Base-by-base conservation (phyloP, 495 filamentous ascomycete species). In the Podospora appendiculata region DNA sequence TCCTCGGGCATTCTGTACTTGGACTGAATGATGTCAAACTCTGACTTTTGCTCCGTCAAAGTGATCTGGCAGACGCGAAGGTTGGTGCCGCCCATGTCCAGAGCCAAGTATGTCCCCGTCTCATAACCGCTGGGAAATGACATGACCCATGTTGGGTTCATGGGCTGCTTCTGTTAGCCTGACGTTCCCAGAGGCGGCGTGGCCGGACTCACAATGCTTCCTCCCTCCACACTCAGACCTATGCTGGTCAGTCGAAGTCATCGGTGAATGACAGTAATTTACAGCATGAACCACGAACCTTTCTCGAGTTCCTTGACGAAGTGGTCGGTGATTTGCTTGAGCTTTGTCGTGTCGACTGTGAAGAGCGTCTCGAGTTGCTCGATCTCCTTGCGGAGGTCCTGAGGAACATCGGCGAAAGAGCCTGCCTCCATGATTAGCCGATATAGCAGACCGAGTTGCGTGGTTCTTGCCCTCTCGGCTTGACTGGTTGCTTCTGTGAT, bases 141-240 rank as follows among this genome's bases (percentile, higher is more conserved):
- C 84, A 97, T 90, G 51, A 93, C 91, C 93, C 93, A 98, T 47
- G 93, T 97, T 41, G 93, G 88, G 71, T 96, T 97, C 93, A 98
- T 98, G 54, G 93, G 93, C 90, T 96, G 68, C 43, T 16, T 45
- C 35, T 13, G 47, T 50, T 18, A 50, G 50, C 32, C 17, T 3
- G 18, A 32, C 13, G 11, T 25, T 17, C 12, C 3, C n/a, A 42
- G 33, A 19, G 47, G 14, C n/a, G 10, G n/a, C 18, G 33, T 11
- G 9, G 35, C n/a, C 11, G 52, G 45, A 75, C 89, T 76, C 70
- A 96, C 90, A 66, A 98, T 96, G 68, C 84, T 92, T 47, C 90
- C 91, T 45, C 93, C 93, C 68, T 94, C 86, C 49, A 87, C 83
- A 46, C 79, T 88, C 39, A 98, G 76, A 54, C 91, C 90, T 87